Evolutionary conservation across 257 asterid species (phyloP).

Genomic region (Coffea canephora): DNA sequence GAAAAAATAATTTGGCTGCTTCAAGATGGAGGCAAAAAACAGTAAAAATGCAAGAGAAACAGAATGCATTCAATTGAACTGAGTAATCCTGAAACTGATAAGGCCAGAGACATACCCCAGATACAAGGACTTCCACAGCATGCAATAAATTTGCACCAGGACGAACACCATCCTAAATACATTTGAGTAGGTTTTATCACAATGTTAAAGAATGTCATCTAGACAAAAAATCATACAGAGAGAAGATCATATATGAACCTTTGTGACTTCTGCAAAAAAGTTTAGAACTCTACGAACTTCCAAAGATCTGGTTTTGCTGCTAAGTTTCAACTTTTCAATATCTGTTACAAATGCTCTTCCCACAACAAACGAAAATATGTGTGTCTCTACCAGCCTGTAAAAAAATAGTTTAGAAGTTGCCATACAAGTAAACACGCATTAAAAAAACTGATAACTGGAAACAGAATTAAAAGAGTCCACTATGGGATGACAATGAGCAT

Average conservation of each 20-base stretch:
- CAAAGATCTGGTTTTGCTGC: conserved; percentile 86
- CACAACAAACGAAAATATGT: conserved; percentile 92
- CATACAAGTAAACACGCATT: background rate
- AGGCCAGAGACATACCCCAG: conserved; percentile 63
- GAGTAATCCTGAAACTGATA: conserved; percentile 14
- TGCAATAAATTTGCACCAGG: conserved; percentile 90
- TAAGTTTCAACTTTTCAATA: conserved; percentile 90
- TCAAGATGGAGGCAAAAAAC: background rate
- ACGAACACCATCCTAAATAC: conserved; percentile 74
- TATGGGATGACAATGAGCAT: background rate
- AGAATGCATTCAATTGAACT: conserved; percentile 6
- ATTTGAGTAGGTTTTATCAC: conserved; percentile 23
- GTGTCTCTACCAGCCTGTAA: conserved; percentile 97
- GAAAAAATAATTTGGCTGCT: background rate
- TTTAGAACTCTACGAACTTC: conserved; percentile 79
- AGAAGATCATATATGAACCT: conserved; percentile 51
- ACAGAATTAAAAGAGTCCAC: background rate
- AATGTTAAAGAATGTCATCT: background rate
- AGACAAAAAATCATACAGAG: conserved; percentile 13
- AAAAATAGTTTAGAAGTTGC: conserved; percentile 25
- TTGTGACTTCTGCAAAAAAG: conserved; percentile 75
- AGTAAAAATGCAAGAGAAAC: background rate
- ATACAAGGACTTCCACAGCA: conserved; percentile 92
- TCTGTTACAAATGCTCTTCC: conserved; percentile 99
- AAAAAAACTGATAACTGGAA: background rate